Conservation (phyloP, 768 basidiomycete genomes). For the Boletus rubropictus region DNA sequence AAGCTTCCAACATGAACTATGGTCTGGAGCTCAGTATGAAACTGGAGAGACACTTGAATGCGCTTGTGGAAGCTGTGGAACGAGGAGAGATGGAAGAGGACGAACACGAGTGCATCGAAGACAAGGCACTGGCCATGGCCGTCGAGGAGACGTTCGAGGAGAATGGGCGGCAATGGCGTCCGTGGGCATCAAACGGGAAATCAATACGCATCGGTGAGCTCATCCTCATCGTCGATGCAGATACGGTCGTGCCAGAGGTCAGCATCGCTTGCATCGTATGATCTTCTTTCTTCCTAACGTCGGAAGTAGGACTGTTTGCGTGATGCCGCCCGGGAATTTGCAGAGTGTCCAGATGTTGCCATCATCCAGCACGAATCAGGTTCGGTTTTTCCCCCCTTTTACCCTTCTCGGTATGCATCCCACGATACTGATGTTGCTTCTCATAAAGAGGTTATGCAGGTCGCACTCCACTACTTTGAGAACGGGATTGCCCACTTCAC, state of each 20-base stretch:
- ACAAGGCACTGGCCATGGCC: conserved; percentile 63
- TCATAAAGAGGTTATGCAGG: conserved; percentile 76
- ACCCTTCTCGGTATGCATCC: background rate
- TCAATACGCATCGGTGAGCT: conserved; percentile 72
- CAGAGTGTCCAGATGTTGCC: conserved; percentile 77
- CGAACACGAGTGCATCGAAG: conserved; percentile 45
- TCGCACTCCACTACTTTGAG: conserved; percentile 84
- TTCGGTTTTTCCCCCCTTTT: conserved; percentile 11
- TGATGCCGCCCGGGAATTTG: conserved; percentile 82
- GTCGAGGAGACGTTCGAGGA: conserved; percentile 68
- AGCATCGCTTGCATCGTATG: background rate
- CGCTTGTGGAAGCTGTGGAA: conserved; percentile 43
- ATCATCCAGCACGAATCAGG: conserved; percentile 91
- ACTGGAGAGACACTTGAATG: conserved; percentile 32
- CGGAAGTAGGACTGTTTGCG: conserved; percentile 69
- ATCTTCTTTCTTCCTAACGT: background rate
- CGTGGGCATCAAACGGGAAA: conserved; percentile 75
- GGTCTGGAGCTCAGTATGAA: conserved; percentile 44
- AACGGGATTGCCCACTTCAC: conserved; percentile 93
- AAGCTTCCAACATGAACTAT: conserved; percentile 90
- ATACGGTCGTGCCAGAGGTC: conserved; percentile 78
- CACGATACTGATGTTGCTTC: conserved; percentile 24
- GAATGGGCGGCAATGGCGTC: conserved; percentile 52
- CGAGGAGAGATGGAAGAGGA: conserved; percentile 38
- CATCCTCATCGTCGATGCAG: conserved; percentile 82